These are phyloP conservation scores for Yarrowia sp. DNA, from an alignment of 805 yeast species.

Conservation along the genomic window DNA sequence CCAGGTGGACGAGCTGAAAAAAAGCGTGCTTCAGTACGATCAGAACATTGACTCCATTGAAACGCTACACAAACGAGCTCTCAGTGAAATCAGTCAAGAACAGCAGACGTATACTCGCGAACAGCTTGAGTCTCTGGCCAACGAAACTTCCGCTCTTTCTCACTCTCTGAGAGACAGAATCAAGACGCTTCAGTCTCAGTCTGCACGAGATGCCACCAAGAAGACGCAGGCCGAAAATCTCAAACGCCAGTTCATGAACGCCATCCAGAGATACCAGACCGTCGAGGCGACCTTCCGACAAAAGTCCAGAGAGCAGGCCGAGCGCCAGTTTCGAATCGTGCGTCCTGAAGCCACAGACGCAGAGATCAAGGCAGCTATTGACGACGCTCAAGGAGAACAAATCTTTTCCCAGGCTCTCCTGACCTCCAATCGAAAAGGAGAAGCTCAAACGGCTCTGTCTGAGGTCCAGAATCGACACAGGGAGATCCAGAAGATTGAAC, in stretches of 20 bases:
- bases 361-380: neutral
- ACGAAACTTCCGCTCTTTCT: neutral
- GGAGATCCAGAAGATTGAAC: conserved; percentile 1
- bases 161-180: conserved; percentile 1
- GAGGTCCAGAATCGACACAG: conserved; percentile 3
- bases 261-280: neutral
- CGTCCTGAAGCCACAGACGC: neutral
- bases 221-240: neutral
- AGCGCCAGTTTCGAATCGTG: neutral
- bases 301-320: neutral
- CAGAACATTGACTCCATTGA: neutral
- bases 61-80: neutral
- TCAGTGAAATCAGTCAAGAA: neutral
- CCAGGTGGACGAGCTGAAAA: neutral
- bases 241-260: neutral
- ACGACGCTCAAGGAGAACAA: neutral
- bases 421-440: neutral
- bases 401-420: neutral
- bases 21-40: neutral
- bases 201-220: neutral
- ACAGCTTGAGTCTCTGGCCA: neutral
- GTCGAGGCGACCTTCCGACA: conserved; percentile 1
- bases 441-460: neutral
- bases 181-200: neutral
- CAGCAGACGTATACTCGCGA: neutral